Conservation (phyloP, 805 yeast species). For the Isabelozyma heimii region DNA sequence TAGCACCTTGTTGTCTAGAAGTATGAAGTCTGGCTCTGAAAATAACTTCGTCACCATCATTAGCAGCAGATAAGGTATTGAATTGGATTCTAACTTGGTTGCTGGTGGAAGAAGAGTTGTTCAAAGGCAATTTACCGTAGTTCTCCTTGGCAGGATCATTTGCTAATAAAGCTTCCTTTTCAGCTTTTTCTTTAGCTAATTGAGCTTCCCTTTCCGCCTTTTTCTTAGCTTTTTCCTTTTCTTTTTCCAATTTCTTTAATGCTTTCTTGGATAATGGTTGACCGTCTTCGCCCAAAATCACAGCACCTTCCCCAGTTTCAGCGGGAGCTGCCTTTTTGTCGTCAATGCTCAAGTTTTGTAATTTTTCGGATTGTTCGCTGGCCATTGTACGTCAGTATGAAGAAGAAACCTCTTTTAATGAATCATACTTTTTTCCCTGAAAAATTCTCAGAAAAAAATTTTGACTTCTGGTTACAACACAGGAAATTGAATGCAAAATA, state of each 20-base stretch:
- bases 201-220: slow-evolving; percentile 91
- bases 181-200: slow-evolving; percentile 82
- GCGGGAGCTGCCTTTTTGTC: slow-evolving; percentile 11
- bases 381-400: slow-evolving; percentile 15
- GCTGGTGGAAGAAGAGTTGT: slow-evolving; percentile 72
- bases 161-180: slow-evolving; percentile 62
- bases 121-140: slow-evolving; percentile 87
- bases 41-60: slow-evolving; percentile 73
- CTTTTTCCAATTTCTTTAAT: slow-evolving; percentile 89
- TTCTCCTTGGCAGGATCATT: slow-evolving; percentile 83
- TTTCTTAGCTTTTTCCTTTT: slow-evolving; percentile 86
- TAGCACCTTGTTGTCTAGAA: slow-evolving; percentile 93
- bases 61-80: slow-evolving; percentile 51
- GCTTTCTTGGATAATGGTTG: slow-evolving; percentile 92
- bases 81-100: slow-evolving; percentile 63
- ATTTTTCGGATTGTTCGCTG: slow-evolving; percentile 19
- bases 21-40: slow-evolving; percentile 95
- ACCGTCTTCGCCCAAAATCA: slow-evolving; percentile 65
- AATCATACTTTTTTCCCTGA: not conserved
- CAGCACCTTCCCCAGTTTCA: slow-evolving; percentile 18
- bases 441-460: not conserved
- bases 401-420: not conserved
- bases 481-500: not conserved
- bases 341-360: slow-evolving; percentile 18
- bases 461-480: not conserved